These are phyloP conservation scores for Chlorella sorokiniana DNA, from an alignment of 139 green algal species.

Conservation along the genomic window DNA sequence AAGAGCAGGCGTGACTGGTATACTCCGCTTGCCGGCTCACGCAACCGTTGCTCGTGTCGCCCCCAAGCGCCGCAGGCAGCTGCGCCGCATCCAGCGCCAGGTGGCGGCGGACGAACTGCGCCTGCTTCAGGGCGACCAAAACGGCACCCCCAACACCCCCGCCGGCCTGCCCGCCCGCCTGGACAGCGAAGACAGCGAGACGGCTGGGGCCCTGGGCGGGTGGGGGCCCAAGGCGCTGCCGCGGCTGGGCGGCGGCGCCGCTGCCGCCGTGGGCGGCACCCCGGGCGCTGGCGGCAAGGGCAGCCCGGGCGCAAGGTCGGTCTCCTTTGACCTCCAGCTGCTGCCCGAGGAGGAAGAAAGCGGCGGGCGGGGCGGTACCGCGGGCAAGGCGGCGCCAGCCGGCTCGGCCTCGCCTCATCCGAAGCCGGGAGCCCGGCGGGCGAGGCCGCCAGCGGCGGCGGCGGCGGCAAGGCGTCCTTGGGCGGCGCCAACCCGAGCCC, in stretches of 20 bases:
- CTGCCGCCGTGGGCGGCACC: background rate
- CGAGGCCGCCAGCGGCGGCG: background rate
- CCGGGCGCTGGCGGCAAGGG: background rate
- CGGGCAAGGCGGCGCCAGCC: background rate
- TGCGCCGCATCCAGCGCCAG: conserved; percentile 81
- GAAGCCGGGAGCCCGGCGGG: background rate
- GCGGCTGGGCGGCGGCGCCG: background rate
- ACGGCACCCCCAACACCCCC: conserved; percentile 43
- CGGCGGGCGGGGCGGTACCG: background rate
- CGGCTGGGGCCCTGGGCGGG: background rate
- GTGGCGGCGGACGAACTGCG: conserved; percentile 78
- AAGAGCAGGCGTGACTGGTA: no score
- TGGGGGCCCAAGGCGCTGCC: conserved; percentile 3
- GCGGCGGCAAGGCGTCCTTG: background rate
- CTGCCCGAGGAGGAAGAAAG: conserved; percentile 11
- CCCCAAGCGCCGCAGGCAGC: conserved; percentile 3
- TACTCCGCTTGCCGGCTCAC: background rate
- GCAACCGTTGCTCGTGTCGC: no score
- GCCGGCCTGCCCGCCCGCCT: background rate
- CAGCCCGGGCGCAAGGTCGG: background rate
- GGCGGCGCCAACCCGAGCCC: background rate
- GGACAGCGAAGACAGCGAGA: conserved; percentile 28
- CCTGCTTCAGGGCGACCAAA: conserved; percentile 72
- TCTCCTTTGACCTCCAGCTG: background rate
- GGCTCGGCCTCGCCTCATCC: no score